Conservation (phyloP, 192 early-diverging fungal genomes). For the Helicostylum pulchrum region DNA sequence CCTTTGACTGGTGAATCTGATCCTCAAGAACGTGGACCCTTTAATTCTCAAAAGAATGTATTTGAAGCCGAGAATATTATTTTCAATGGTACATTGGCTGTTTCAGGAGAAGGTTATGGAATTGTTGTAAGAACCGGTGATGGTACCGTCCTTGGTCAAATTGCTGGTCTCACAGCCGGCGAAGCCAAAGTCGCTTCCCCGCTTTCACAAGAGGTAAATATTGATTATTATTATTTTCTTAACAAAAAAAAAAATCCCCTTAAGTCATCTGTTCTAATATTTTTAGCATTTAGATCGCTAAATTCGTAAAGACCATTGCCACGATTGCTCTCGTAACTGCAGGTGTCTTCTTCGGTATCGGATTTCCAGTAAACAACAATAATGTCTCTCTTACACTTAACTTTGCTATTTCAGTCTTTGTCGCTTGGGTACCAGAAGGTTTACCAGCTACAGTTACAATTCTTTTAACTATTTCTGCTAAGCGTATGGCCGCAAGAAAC, state of each 20-base stretch:
- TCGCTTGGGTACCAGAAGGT: conserved; percentile 93
- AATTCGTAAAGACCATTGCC: conserved; percentile 86
- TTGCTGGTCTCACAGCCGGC: conserved; percentile 79
- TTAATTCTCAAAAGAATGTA: conserved; percentile 73
- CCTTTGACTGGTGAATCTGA: conserved; percentile 95
- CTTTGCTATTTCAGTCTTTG: conserved; percentile 88
- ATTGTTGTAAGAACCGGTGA: conserved; percentile 93
- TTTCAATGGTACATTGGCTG: conserved; percentile 86
- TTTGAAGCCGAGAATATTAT: conserved; percentile 90
- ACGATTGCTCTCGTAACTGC: conserved; percentile 72
- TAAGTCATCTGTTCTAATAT: neutral
- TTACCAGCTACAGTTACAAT: conserved; percentile 93
- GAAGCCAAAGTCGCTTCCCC: conserved; percentile 77
- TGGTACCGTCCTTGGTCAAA: conserved; percentile 92
- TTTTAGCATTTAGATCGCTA: conserved; percentile 49
- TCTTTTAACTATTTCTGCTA: conserved; percentile 91
- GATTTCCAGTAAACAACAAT: conserved; percentile 55
- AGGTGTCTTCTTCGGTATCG: conserved; percentile 81
- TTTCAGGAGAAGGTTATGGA: conserved; percentile 85
- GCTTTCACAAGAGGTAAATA: conserved; percentile 56
- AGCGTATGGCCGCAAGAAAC: conserved; percentile 86
- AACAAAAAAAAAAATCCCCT: neutral
- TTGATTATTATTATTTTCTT: neutral
- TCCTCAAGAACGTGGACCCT: conserved; percentile 74
- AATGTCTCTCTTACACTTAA: conserved; percentile 69